Evolutionary conservation across 78 protist genomes (phyloP).

Genomic region (Pigoraptor vietnamica): DNA sequence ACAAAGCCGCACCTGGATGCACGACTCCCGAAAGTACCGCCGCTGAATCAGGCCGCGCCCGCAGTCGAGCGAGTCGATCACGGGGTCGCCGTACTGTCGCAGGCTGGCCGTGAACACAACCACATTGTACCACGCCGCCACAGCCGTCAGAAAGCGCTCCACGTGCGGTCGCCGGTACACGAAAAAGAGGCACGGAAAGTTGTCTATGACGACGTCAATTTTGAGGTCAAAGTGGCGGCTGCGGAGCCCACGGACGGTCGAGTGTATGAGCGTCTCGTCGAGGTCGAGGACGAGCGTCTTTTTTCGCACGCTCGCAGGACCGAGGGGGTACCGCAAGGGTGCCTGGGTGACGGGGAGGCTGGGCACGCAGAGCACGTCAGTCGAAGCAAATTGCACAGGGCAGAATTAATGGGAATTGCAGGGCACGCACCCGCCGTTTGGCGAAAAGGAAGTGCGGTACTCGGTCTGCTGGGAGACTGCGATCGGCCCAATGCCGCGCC

Average conservation of each 20-base stretch:
- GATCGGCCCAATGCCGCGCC: neutral
- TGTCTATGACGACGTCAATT: slow-evolving; percentile 49
- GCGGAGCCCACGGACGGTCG: neutral
- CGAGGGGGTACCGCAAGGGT: neutral
- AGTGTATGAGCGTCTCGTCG: slow-evolving; percentile 80
- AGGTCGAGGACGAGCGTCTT: slow-evolving; percentile 77
- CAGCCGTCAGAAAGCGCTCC: slow-evolving; percentile 52
- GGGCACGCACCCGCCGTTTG: neutral
- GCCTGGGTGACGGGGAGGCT: neutral
- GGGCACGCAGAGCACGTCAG: too few relatives aligned
- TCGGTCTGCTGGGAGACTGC: neutral
- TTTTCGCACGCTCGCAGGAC: neutral
- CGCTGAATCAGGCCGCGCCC: slow-evolving; percentile 21
- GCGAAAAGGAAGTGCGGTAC: neutral
- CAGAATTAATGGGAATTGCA: too few relatives aligned
- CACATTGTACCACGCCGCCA: slow-evolving; percentile 68
- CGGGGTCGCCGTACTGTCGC: slow-evolving; percentile 67
- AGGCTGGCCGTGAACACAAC: slow-evolving; percentile 73
- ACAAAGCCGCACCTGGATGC: slow-evolving; percentile 39
- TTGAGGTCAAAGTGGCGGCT: slow-evolving; percentile 16
- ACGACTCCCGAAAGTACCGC: slow-evolving; percentile 77
- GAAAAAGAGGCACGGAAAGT: slow-evolving; percentile 46
- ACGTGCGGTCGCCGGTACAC: slow-evolving; percentile 74
- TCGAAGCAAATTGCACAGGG: neutral
- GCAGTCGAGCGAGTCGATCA: slow-evolving; percentile 68